These are phyloP conservation scores for Lagenaria siceraria DNA, from an alignment of 306 rosid genomes.

Conservation along the genomic window DNA sequence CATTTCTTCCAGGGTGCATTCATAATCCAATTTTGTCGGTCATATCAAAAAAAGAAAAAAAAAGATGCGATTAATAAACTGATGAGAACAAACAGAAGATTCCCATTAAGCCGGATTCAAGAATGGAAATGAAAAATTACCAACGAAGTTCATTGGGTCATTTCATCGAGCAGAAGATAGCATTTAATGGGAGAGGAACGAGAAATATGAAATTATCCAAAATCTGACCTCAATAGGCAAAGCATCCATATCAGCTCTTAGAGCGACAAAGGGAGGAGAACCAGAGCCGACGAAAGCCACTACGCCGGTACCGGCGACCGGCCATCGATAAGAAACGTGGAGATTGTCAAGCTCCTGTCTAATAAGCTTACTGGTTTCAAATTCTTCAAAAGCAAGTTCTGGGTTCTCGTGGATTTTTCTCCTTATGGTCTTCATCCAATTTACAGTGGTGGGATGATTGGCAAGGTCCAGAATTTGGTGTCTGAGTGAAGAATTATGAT, in stretches of 20 bases:
- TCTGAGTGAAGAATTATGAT: constrained; percentile 13
- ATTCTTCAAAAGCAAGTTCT: constrained; percentile 68
- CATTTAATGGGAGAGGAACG: neutral
- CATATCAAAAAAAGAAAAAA: neutral
- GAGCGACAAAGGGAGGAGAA: constrained; percentile 67
- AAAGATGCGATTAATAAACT: neutral
- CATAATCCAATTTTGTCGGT: neutral
- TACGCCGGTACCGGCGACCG: constrained; percentile 64
- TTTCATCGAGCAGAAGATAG: neutral
- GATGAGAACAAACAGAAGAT: neutral
- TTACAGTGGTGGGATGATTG: constrained; percentile 25
- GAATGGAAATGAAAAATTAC: neutral
- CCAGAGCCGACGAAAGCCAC: constrained; percentile 80
- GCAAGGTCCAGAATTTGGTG: constrained; percentile 40
- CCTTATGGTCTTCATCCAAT: constrained; percentile 60
- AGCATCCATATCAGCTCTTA: constrained; percentile 95
- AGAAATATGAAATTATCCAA: neutral
- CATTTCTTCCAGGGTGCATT: neutral
- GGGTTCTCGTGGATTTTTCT: constrained; percentile 79
- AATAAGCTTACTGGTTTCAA: constrained; percentile 52
- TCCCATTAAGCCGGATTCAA: neutral
- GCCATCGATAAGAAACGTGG: constrained; percentile 63
- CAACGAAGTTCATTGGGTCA: neutral
- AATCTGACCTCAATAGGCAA: constrained; percentile 66
- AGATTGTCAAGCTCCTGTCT: constrained; percentile 52